Evolutionary conservation across 169 alveolate genomes (phyloP), one percentile per base, ranked within the genome.

Genomic region (Plasmodium adleri): DNA sequence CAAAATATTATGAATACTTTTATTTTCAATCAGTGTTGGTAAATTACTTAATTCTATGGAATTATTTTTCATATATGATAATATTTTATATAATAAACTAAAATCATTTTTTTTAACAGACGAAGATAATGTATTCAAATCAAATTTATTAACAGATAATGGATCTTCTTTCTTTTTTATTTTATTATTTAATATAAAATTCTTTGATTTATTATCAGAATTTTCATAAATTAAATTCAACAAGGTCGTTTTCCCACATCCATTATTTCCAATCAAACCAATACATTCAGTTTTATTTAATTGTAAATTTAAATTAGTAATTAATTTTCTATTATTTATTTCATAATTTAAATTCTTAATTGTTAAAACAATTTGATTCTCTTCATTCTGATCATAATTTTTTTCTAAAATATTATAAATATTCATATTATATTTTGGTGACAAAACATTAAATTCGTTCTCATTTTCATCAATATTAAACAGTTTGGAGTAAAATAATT

Each of bases 201-300:
- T 64, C 54, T 78, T 64, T 58, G 28, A 15, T 15, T 70, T 68
- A 28, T 83, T 71, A 49, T 56, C 50, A 64, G 91, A 26, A 56
- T 47, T 72, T 32, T 83, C 91, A 28, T 13, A 75, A 58, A 88
- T 88, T 60, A 88, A 49, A 58, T 94, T 92, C 45, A 94, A 76
- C 59, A 94, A 78, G 15, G 93, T 83, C n/a, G 95, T 83, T 71
- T 94, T 94, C 3, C 96, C 96, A 45, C 75, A 88, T 20, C 96
- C 96, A 94, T 94, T 94, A 67, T 94, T 94, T 1, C 96, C 96
- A 24, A 94, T 88, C 13, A 94, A 85, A 15, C 96, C 95, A 7
- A 94, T 76, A 67, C 96, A 92, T 22, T 94, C 96, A 5, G 94
- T 92, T 54, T 75, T 70, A 76, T 88, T 71, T 24, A 94, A 66